Conservation (phyloP, 2,329 filamentous ascomycete genomes). For the Apiospora marii region DNA sequence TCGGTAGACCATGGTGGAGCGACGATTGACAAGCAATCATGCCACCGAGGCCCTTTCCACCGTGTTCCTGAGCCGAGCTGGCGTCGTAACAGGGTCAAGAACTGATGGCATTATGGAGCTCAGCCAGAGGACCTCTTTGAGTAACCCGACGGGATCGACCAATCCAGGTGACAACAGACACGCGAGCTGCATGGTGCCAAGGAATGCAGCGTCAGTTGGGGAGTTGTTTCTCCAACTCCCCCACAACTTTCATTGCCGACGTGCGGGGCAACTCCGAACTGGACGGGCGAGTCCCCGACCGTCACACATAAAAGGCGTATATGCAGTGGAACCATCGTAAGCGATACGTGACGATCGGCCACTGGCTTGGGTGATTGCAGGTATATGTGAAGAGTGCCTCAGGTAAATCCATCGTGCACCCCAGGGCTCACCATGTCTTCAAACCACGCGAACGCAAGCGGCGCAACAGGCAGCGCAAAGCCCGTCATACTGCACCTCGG, state of each 20-base stretch:
- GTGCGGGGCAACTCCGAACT: conserved; percentile 1
- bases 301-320: background rate
- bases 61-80: background rate
- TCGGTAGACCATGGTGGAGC: background rate
- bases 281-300: background rate
- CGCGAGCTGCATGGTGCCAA: background rate
- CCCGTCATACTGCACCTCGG: conserved; percentile 44
- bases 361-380: too few species aligned
- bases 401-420: background rate
- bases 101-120: background rate
- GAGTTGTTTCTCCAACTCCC: background rate
- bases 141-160: background rate
- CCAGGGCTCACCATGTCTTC: background rate
- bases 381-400: too few species aligned
- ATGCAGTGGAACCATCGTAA: background rate
- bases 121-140: background rate
- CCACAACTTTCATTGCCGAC: background rate
- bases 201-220: background rate
- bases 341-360: background rate
- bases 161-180: background rate
- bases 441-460: background rate
- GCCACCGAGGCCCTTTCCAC: background rate
- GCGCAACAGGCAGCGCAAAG: conserved; percentile 23
- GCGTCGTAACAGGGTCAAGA: background rate
- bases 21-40: background rate